Evolutionary conservation across 495 filamentous ascomycete species (phyloP), one percentile per base, ranked within the genome.

Genomic region (Aspergillus hancockii): DNA sequence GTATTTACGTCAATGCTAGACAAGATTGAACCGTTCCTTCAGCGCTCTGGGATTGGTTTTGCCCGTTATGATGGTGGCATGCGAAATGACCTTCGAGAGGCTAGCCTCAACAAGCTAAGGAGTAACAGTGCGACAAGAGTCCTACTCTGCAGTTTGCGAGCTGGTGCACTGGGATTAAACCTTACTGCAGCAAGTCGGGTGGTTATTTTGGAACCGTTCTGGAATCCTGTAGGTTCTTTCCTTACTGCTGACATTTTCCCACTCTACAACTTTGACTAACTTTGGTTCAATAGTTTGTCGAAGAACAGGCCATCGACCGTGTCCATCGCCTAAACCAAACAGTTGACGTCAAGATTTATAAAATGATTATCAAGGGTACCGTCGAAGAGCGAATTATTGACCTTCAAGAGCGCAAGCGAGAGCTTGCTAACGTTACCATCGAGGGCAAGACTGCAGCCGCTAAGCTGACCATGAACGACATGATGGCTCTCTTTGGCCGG

Each of bases 1-100:
- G 90, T 97, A 66, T 97, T 96, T 73, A 98, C 94, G 2, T 92
- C 91, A 7, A 97, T 98, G 94, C 85, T 98, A 49, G 90, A 98
- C 77, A 88, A 97, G 55, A 85, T 98, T 63, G 92, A 98, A 70
- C 94, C 94, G 16, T 97, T 97, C 78, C 77, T 98, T 28, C 78
- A 82, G 19, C 75, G 82, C 31, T 85, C 89, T 21, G 85, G 85
- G 25, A 85, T 95, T 64, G 83, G 79, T 59, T 93, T 87, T 68
- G 89, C 90, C 8, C 87, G 94, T 8, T 98, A 98, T 78, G 94
- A 98, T 72, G 94, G 94, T 59, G 87, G 85, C 64, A 98, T 98
- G 94, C 82, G 87, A 67, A 97, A 97, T 75, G 93, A 97, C 69
- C 83, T 82, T 57, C 91, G 94, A 55, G 94, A 98, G 73, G 92